phyloP scores from a whole-genome alignment of 2,329 filamentous ascomycete species.

The Xylariaceae sp. region DNA sequence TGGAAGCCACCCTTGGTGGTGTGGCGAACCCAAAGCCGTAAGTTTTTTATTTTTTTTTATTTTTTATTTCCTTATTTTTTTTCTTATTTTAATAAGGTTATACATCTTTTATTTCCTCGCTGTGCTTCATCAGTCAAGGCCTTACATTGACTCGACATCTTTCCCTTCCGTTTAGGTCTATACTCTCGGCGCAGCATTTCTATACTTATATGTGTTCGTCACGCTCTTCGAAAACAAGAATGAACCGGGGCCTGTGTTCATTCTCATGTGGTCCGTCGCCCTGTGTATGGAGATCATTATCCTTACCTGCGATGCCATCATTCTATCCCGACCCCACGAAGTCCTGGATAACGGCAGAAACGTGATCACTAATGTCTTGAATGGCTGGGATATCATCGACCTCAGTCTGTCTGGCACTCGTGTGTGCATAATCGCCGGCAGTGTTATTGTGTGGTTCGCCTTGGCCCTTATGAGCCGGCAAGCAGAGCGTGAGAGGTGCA shows the following conservation, averaged over 20 bases:
- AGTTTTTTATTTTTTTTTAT: conserved; percentile 10
- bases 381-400: conserved; percentile 58
- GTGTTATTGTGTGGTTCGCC: conserved; percentile 56
- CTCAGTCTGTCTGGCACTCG: conserved; percentile 62
- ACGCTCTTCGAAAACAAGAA: conserved; percentile 79
- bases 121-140: neutral
- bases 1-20: conserved; percentile 31
- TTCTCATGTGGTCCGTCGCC: conserved; percentile 71
- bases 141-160: conserved; percentile 6
- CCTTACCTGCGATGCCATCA: conserved; percentile 59
- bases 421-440: conserved; percentile 57
- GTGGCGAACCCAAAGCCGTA: conserved; percentile 31
- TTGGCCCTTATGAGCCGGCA: conserved; percentile 41
- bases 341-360: conserved; percentile 41
- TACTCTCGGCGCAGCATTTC: conserved; percentile 75
- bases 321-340: conserved; percentile 64
- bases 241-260: conserved; percentile 73
- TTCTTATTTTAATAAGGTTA: too few relatives aligned
- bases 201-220: conserved; percentile 79
- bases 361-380: conserved; percentile 32
- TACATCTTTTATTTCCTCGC: neutral
- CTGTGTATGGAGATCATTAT: conserved; percentile 69
- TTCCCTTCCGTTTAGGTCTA: conserved; percentile 60
- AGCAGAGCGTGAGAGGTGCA: conserved; percentile 36
- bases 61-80: neutral